Percentiles rank a stretch among this genome's conserved stretches.
Conservation (phyloP, 495 filamentous ascomycete genomes). For the Echria macrotheca region DNA sequence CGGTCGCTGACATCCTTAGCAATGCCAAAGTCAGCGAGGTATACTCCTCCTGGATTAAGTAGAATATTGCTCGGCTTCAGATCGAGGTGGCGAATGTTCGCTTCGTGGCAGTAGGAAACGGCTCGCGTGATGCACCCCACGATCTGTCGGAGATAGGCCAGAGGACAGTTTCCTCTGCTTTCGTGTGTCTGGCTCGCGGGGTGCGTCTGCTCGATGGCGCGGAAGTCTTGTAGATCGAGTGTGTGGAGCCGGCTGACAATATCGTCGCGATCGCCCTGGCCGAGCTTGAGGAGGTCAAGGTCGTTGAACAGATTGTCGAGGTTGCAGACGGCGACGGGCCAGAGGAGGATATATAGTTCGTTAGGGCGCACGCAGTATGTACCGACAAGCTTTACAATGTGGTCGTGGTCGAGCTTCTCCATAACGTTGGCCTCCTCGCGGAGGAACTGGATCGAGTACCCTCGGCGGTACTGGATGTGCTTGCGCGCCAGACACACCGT, state of each 20-base stretch:
- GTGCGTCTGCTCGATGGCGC: conserved; percentile 13
- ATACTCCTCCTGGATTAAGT: conserved; percentile 31
- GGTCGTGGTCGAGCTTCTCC: conserved; percentile 38
- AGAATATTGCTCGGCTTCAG: conserved; percentile 42
- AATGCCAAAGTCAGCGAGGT: conserved; percentile 41
- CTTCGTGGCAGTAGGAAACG: conserved; percentile 35
- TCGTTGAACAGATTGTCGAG: conserved; percentile 34
- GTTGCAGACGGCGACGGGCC: conserved; percentile 40
- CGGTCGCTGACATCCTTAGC: conserved; percentile 32
- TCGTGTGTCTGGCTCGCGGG: not conserved
- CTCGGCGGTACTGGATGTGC: conserved; percentile 21
- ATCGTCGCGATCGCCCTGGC: conserved; percentile 28
- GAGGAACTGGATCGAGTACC: conserved; percentile 23
- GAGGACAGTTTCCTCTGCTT: conserved; percentile 17
- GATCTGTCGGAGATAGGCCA: conserved; percentile 28
- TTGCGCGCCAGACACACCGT: conserved; percentile 32
- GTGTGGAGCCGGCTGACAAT: conserved; percentile 24
- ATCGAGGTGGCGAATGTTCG: conserved; percentile 37
- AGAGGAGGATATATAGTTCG: conserved; percentile 35
- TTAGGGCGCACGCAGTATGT: conserved; percentile 31
- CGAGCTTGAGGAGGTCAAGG: conserved; percentile 27
- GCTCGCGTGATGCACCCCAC: conserved; percentile 37
- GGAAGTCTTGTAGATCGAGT: conserved; percentile 27
- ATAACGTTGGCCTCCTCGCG: conserved; percentile 39
- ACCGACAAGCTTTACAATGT: conserved; percentile 39